phyloP scores from a whole-genome alignment of 768 basidiomycete species.

The Kwoniella bestiolae region DNA sequence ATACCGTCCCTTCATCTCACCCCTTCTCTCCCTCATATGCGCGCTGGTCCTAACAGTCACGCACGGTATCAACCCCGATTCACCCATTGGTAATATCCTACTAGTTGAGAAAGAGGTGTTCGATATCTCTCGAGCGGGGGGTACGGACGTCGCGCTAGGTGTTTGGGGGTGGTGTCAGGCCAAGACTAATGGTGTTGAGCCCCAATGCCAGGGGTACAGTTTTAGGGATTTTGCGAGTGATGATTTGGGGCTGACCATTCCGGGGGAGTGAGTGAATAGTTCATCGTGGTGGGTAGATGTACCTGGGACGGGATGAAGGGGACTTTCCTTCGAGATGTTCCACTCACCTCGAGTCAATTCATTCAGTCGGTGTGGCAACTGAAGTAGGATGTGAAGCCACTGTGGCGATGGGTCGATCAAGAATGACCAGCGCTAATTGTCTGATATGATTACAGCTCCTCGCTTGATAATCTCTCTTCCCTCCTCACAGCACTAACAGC shows the following conservation, averaged over 20 bases:
- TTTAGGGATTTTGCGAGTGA: conserved; percentile 16
- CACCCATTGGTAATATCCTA: conserved; percentile 20
- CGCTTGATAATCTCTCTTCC: conserved; percentile 19
- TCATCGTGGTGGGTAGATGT: no score
- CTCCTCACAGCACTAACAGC: conserved; percentile 32
- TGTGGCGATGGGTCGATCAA: no score
- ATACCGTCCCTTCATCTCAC: conserved; percentile 34
- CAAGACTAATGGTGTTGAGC: neutral
- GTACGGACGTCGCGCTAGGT: conserved; percentile 26
- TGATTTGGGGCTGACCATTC: conserved; percentile 8
- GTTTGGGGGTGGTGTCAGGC: conserved; percentile 43
- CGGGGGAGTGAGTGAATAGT: conserved; percentile 17
- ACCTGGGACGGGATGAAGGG: no score
- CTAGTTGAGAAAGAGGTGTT: conserved; percentile 30
- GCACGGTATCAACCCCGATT: conserved; percentile 10
- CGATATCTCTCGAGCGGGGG: conserved; percentile 13
- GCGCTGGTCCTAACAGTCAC: conserved; percentile 36
- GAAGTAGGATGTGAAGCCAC: no score
- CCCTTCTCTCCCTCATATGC: conserved; percentile 14
- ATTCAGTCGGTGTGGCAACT: no score
- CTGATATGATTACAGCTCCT: conserved; percentile 26
- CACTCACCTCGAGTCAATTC: no score
- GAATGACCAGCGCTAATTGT: no score
- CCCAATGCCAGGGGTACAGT: conserved; percentile 12
- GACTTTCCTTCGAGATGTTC: no score